These are phyloP conservation scores for Irpex sp. DNA, from an alignment of 1,284 basidiomycete genomes.

Conservation along the genomic window DNA sequence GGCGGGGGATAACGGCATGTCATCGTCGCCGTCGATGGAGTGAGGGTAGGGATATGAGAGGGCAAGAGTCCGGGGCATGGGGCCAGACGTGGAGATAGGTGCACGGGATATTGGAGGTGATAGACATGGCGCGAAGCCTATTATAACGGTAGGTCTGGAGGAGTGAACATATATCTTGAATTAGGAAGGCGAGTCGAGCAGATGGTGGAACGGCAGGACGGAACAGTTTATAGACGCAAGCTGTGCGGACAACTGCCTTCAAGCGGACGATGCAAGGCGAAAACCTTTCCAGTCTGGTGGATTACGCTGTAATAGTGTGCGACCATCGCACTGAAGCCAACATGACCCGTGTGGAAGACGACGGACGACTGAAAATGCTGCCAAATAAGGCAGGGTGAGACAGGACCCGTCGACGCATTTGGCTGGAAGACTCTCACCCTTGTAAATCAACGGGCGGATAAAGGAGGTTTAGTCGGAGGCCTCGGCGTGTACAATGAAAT, in stretches of 20 bases:
- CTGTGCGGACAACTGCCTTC: conserved; percentile 13
- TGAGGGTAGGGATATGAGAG: conserved; percentile 10
- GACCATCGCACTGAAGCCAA: conserved; percentile 12
- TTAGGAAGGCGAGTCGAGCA: conserved; percentile 8
- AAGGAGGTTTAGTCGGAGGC: conserved; percentile 15
- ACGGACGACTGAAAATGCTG: conserved; percentile 12
- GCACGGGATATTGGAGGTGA: conserved; percentile 9
- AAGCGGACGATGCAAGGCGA: conserved; percentile 8
- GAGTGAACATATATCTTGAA: conserved; percentile 8
- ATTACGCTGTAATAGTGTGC: conserved; percentile 5
- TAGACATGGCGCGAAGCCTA: conserved; percentile 10
- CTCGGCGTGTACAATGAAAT: not conserved
- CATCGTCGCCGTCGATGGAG: conserved; percentile 27
- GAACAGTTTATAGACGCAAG: conserved; percentile 5
- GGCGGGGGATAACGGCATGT: conserved; percentile 28
- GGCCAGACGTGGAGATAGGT: conserved; percentile 3
- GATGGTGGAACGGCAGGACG: conserved; percentile 3
- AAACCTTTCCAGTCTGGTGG: not conserved
- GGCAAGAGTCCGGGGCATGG: conserved; percentile 7
- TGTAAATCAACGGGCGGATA: conserved; percentile 12
- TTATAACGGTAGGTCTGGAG: conserved; percentile 10
- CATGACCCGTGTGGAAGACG: conserved; percentile 6
- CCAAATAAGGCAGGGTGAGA: conserved; percentile 13
- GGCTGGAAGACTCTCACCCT: conserved; percentile 12
- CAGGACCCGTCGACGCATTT: conserved; percentile 8